Percentiles rank a stretch among this genome's conserved stretches.
Evolutionary conservation across 108 stramenopile genomes (phyloP).

Genomic region (Skeletonema costatum): DNA sequence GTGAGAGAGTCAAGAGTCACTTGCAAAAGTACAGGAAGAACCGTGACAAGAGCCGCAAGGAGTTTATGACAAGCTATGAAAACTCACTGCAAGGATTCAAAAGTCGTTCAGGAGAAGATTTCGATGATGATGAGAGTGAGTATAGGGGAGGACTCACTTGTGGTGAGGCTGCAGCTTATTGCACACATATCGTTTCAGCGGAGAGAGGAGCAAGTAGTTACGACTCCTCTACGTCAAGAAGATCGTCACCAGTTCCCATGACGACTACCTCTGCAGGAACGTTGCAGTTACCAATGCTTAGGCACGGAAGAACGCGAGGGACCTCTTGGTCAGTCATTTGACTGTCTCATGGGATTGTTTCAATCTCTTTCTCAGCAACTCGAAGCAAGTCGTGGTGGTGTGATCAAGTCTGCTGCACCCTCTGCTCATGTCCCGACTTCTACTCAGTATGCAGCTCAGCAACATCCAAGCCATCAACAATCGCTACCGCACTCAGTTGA

Average conservation of each 20-base stretch:
- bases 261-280: conserved; percentile 7
- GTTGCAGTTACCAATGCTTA: conserved; percentile 68
- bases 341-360: conserved; percentile 84
- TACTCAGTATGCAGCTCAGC: conserved; percentile 1
- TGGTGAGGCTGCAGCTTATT: conserved; percentile 74
- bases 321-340: conserved; percentile 78
- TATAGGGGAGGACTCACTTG: conserved; percentile 39
- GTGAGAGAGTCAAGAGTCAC: conserved; percentile 95
- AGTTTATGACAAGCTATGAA: conserved; percentile 90
- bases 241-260: conserved; percentile 1
- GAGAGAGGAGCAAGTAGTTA: background rate
- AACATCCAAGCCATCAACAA: background rate
- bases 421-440: background rate
- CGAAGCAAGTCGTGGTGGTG: conserved; percentile 52
- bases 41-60: conserved; percentile 82
- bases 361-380: conserved; percentile 79
- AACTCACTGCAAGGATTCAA: conserved; percentile 59
- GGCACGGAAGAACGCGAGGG: conserved; percentile 73
- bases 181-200: conserved; percentile 42
- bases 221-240: conserved; percentile 1
- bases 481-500: conserved; percentile 7
- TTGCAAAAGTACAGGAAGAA: conserved; percentile 96
- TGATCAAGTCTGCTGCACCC: conserved; percentile 18
- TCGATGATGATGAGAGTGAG: conserved; percentile 10
- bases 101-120: conserved; percentile 23